A percentile compares a stretch with the other conserved stretches of the same genome.
Conservation (phyloP, 2,329 filamentous ascomycete genomes). For the Sordariomycetes sp. region DNA sequence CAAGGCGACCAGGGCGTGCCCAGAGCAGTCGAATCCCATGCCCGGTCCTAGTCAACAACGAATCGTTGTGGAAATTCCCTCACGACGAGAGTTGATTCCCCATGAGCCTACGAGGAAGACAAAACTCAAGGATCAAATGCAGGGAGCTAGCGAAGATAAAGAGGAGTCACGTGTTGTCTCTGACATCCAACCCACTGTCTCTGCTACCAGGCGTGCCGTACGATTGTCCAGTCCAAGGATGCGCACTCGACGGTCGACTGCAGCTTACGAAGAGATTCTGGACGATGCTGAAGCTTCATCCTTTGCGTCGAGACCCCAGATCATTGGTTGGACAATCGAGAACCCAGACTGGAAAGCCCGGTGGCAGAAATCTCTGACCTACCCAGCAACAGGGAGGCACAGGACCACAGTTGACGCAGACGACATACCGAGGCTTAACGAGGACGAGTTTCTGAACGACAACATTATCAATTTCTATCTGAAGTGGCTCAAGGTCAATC, state of each 20-base stretch:
- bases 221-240: too few species aligned
- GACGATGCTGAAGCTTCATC: constrained; percentile 2
- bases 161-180: background rate
- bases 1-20: background rate
- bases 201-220: background rate
- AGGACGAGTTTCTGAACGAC: constrained; percentile 85
- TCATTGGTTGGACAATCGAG: constrained; percentile 36
- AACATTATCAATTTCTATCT: constrained; percentile 86
- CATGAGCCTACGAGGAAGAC: background rate
- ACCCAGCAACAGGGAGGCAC: constrained; percentile 46
- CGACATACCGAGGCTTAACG: constrained; percentile 72
- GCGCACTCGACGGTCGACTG: background rate
- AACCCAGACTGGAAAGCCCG: constrained; percentile 40
- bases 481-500: constrained; percentile 56
- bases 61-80: background rate
- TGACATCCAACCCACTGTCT: background rate
- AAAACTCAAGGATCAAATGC: constrained; percentile 18
- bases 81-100: background rate
- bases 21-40: background rate
- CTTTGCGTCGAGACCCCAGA: too few species aligned
- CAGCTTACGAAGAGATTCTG: background rate
- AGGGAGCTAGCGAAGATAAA: background rate
- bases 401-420: constrained; percentile 57
- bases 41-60: too few species aligned
- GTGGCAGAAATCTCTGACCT: constrained; percentile 54